Percentiles rank a stretch among this genome's conserved stretches.
phyloP scores from a whole-genome alignment of 2,329 filamentous ascomycete genomes.

The Xylariaceae sp. region DNA sequence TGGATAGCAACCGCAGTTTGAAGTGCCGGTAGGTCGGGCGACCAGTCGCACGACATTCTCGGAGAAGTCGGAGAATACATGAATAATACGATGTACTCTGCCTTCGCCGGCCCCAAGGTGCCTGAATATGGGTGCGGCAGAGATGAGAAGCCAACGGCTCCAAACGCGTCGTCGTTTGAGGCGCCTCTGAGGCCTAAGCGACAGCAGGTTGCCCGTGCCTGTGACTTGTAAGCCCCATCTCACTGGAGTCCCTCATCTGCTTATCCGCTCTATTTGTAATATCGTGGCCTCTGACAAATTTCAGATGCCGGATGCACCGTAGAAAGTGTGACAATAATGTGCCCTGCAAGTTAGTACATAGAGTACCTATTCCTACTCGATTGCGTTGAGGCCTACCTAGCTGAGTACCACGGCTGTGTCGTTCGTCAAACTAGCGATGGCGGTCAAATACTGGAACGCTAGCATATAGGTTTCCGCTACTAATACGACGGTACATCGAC shows the following conservation, averaged over 20 bases:
- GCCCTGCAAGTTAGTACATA: slow-evolving; percentile 34
- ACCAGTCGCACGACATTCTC: neutral
- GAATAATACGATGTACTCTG: slow-evolving; percentile 10
- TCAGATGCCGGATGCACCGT: slow-evolving; percentile 39
- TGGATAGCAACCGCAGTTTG: neutral
- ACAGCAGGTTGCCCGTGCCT: slow-evolving; percentile 26
- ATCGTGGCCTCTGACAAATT: slow-evolving; percentile 8
- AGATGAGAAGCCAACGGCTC: slow-evolving; percentile 8
- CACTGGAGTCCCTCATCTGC: neutral
- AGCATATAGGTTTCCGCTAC: slow-evolving; percentile 2
- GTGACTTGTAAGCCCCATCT: slow-evolving; percentile 35
- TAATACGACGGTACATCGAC: slow-evolving; percentile 6
- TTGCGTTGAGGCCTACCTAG: neutral
- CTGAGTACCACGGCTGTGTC: neutral
- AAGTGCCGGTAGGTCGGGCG: neutral
- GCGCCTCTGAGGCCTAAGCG: slow-evolving; percentile 24
- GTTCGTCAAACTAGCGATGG: neutral
- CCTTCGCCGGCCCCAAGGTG: slow-evolving; percentile 9
- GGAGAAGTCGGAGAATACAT: neutral
- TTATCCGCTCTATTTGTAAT: neutral
- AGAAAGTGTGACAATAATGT: slow-evolving; percentile 40
- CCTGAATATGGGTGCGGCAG: slow-evolving; percentile 10
- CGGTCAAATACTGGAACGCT: neutral
- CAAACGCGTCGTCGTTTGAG: slow-evolving; percentile 18
- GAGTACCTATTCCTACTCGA: neutral